These are phyloP conservation scores for Penicillium cataractarum DNA, from an alignment of 495 filamentous ascomycete genomes.

Conservation along the genomic window DNA sequence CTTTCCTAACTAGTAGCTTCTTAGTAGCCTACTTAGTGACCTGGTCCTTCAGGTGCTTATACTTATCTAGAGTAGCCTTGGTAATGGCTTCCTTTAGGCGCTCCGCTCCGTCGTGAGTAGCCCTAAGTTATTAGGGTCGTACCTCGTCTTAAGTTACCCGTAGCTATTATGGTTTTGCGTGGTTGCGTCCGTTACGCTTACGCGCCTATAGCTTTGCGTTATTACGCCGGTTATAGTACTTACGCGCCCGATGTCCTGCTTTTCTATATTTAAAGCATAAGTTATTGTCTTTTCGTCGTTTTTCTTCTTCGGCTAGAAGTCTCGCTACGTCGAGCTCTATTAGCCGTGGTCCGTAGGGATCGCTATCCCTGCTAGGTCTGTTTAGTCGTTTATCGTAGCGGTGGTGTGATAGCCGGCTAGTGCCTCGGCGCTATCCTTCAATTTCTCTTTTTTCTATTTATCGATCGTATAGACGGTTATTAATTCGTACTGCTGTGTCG, in stretches of 20 bases:
- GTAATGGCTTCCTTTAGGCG: too few species aligned
- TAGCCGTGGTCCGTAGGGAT: constrained; percentile 4
- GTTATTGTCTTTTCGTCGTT: constrained; percentile 1
- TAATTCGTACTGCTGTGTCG: too few species aligned
- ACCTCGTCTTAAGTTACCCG: not conserved
- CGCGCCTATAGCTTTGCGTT: not conserved
- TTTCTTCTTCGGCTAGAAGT: constrained; percentile 4
- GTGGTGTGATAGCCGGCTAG: too few species aligned
- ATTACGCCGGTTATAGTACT: not conserved
- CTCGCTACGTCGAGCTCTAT: constrained; percentile 11
- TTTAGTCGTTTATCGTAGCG: too few species aligned
- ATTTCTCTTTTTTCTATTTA: too few species aligned
- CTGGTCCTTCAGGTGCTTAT: too few species aligned
- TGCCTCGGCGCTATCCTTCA: too few species aligned
- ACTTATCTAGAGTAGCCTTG: not conserved
- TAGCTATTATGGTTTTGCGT: not conserved
- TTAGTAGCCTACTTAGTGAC: too few species aligned
- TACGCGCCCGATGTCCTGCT: not conserved
- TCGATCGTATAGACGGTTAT: too few species aligned
- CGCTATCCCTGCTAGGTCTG: too few species aligned
- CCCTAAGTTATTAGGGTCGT: not conserved
- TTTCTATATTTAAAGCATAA: not conserved
- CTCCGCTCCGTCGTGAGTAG: not conserved
- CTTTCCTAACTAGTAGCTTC: too few species aligned
- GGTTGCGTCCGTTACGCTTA: not conserved